These are phyloP conservation scores for Lathyrus oleraceus DNA, from an alignment of 306 rosid genomes.

Conservation along the genomic window DNA sequence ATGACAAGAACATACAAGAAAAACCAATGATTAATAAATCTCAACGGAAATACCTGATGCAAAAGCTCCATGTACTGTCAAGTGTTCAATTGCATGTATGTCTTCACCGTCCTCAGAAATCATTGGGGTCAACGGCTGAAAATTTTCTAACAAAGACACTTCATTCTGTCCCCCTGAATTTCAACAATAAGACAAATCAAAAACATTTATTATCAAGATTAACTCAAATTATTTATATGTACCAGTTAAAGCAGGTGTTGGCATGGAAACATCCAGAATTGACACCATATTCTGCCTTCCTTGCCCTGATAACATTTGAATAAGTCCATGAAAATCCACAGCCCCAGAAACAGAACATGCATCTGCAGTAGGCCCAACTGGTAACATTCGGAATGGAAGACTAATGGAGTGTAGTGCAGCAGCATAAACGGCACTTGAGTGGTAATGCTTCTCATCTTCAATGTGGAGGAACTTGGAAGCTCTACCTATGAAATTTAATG, in stretches of 20 bases:
- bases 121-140: slow-evolving; percentile 80
- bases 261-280: slow-evolving; percentile 82
- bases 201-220: slow-evolving; percentile 20
- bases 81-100: slow-evolving; percentile 58
- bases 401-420: slow-evolving; percentile 77
- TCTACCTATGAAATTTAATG: slow-evolving; percentile 56
- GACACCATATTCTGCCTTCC: slow-evolving; percentile 78
- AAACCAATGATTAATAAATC: background rate
- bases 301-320: slow-evolving; percentile 73
- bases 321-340: slow-evolving; percentile 59
- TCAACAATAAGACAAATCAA: slow-evolving; percentile 41
- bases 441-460: slow-evolving; percentile 70
- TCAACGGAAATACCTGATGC: slow-evolving; percentile 57
- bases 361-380: slow-evolving; percentile 61
- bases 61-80: slow-evolving; percentile 72
- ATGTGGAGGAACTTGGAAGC: slow-evolving; percentile 62
- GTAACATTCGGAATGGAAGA: slow-evolving; percentile 80
- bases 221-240: slow-evolving; percentile 25
- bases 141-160: slow-evolving; percentile 48
- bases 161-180: slow-evolving; percentile 53
- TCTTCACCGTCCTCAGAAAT: slow-evolving; percentile 59
- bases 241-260: slow-evolving; percentile 79
- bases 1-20: background rate
- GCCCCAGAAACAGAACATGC: slow-evolving; percentile 66
- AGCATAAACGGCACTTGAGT: slow-evolving; percentile 84